phyloP scores from a whole-genome alignment of 1,284 basidiomycete genomes.

The Ustilago shanxiensis region DNA sequence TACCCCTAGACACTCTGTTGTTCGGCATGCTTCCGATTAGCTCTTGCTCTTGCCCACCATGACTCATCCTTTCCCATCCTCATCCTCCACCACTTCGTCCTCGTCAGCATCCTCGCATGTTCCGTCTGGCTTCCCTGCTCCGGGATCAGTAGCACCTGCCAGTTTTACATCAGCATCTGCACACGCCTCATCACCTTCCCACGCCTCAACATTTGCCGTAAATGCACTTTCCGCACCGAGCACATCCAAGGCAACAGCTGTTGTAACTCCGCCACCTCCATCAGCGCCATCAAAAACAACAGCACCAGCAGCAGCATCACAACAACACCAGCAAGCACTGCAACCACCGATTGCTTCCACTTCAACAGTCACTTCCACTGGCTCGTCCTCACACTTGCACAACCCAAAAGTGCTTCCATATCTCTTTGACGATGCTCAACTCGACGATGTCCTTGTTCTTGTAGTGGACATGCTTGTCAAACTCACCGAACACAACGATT shows the following conservation, averaged over 20 bases:
- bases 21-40: constrained; percentile 29
- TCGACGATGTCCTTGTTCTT: constrained; percentile 64
- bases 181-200: constrained; percentile 24
- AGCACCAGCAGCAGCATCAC: constrained; percentile 2
- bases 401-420: constrained; percentile 51
- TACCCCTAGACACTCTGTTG: neutral
- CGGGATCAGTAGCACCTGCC: constrained; percentile 16
- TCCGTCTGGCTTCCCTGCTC: constrained; percentile 18
- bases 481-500: constrained; percentile 68
- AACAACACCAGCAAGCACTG: neutral
- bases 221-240: constrained; percentile 6
- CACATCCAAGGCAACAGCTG: constrained; percentile 4
- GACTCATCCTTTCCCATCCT: constrained; percentile 24
- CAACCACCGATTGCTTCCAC: neutral
- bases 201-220: constrained; percentile 11
- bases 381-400: neutral
- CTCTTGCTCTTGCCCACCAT: constrained; percentile 19
- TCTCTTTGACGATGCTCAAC: constrained; percentile 65
- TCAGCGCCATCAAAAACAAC: neutral
- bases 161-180: constrained; percentile 22
- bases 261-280: neutral
- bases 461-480: constrained; percentile 68
- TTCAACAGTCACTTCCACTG: constrained; percentile 10
- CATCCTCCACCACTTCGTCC: constrained; percentile 6
- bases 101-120: constrained; percentile 3